Conservation (phyloP, 208 protist species). For the Willaertia magna region DNA sequence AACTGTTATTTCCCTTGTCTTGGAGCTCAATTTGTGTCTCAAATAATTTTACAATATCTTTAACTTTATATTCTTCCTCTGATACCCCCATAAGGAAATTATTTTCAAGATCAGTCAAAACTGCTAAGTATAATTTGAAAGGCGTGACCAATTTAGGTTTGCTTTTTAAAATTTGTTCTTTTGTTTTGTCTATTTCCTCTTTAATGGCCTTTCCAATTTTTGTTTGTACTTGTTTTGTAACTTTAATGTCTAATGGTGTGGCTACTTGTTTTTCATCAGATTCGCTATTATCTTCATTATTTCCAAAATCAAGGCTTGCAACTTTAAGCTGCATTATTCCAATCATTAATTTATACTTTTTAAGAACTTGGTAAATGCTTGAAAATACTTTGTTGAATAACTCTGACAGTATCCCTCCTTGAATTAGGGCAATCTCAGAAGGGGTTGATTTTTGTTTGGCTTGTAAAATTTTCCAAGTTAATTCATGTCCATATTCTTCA, state of each 20-base stretch:
- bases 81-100: not conserved
- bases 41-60: not conserved
- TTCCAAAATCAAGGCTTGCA: not conserved
- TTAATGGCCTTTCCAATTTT: not conserved
- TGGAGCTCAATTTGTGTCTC: not conserved
- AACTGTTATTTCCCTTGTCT: not conserved
- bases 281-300: not conserved
- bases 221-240: not conserved
- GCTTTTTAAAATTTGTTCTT: not conserved
- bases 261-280: not conserved
- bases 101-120: not conserved
- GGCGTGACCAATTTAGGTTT: too few species aligned
- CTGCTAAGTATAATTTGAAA: not conserved
- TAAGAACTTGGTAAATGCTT: not conserved
- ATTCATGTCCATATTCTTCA: not conserved
- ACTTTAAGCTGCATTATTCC: not conserved
- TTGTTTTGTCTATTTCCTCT: not conserved
- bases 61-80: not conserved
- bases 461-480: not conserved
- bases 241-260: not conserved
- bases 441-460: too few species aligned
- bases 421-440: not conserved
- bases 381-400: not conserved
- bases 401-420: not conserved
- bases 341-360: not conserved